A percentile compares a stretch with the other conserved stretches of the same genome.
These are phyloP conservation scores for Inonotus obliquus DNA, from an alignment of 1,284 basidiomycete genomes.

Conservation along the genomic window DNA sequence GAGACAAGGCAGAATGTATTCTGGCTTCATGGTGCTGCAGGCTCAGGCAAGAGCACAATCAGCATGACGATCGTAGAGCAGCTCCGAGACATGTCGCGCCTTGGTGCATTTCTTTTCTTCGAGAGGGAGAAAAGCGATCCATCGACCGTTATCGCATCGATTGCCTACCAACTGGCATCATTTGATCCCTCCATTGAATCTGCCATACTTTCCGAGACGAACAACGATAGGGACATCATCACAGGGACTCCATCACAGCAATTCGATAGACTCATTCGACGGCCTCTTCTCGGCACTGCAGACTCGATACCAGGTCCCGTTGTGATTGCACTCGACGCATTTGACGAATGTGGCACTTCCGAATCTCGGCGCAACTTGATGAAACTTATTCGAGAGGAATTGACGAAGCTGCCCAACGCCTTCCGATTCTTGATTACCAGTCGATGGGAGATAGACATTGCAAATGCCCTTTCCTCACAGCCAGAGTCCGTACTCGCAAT, in stretches of 20 bases:
- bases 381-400: slow-evolving; percentile 23
- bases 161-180: slow-evolving; percentile 20
- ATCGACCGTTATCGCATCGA: slow-evolving; percentile 18
- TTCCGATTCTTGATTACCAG: slow-evolving; percentile 8
- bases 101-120: slow-evolving; percentile 19
- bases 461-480: not conserved
- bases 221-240: not conserved
- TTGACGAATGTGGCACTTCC: slow-evolving; percentile 14
- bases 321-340: slow-evolving; percentile 7
- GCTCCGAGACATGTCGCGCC: not conserved
- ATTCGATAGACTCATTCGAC: not conserved
- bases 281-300: not conserved
- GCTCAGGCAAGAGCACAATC: slow-evolving; percentile 24
- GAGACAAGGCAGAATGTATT: not conserved
- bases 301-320: not conserved
- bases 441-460: not conserved
- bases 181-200: slow-evolving; percentile 16
- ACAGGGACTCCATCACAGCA: not conserved
- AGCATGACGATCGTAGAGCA: slow-evolving; percentile 19
- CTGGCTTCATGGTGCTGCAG: slow-evolving; percentile 29
- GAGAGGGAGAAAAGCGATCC: slow-evolving; percentile 19
- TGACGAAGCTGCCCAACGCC: slow-evolving; percentile 4
- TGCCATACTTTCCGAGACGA: not conserved
- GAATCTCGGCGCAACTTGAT: slow-evolving; percentile 28
- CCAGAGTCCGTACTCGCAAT: not conserved